Evolutionary conservation across 1,284 basidiomycete species (phyloP).

Genomic region (Pterulicium gracile): DNA sequence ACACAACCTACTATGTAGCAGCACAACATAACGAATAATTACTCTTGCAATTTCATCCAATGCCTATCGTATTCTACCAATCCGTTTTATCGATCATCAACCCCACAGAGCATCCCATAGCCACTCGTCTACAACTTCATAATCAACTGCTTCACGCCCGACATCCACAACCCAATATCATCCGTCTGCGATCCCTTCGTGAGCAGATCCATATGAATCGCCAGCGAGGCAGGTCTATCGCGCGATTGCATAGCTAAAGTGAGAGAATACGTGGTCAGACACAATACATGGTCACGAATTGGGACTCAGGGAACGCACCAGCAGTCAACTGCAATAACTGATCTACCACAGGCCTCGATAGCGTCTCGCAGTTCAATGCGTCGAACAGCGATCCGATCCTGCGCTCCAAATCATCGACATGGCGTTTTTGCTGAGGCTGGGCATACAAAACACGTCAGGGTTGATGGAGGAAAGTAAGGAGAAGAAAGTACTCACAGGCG

Average conservation of each 20-base stretch:
- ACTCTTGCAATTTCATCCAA: too few relatives aligned
- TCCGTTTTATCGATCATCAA: too few relatives aligned
- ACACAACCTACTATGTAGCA: too few relatives aligned
- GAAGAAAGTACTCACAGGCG: constrained; percentile 51
- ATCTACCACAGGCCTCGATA: constrained; percentile 63
- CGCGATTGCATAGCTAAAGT: constrained; percentile 61
- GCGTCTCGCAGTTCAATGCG: constrained; percentile 82
- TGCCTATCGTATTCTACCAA: too few relatives aligned
- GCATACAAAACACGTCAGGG: too few relatives aligned
- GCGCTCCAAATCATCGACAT: constrained; percentile 84
- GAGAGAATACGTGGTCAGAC: constrained; percentile 6
- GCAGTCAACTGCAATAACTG: constrained; percentile 56
- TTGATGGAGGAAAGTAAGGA: too few relatives aligned
- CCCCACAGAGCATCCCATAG: not conserved
- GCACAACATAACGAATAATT: too few relatives aligned
- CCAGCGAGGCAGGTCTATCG: constrained; percentile 61
- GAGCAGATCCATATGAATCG: constrained; percentile 72
- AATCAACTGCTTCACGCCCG: constrained; percentile 77
- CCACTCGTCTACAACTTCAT: constrained; percentile 36
- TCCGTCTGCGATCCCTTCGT: constrained; percentile 67
- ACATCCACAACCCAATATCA: constrained; percentile 82
- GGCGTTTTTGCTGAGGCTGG: constrained; percentile 73
- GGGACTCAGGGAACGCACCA: constrained; percentile 39
- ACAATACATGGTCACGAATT: too few relatives aligned
- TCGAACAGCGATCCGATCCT: constrained; percentile 85